Evolutionary conservation across 768 basidiomycete genomes (phyloP).

Genomic region (Termitomyces sp.): DNA sequence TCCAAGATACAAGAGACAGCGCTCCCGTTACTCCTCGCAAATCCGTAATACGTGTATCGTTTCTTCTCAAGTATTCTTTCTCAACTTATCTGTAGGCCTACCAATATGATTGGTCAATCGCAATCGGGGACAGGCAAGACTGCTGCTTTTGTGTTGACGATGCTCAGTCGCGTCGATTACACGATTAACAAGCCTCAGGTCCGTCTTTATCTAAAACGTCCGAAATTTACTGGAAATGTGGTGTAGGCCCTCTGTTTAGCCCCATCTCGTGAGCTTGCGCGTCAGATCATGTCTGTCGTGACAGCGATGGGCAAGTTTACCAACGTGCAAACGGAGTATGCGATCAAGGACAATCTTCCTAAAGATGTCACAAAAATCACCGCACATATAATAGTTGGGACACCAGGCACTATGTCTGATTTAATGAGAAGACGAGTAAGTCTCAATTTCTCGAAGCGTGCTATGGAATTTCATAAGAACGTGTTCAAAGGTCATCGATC

Average conservation of each 20-base stretch:
- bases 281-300: conserved; percentile 96
- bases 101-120: conserved; percentile 98
- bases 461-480: background rate
- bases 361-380: conserved; percentile 63
- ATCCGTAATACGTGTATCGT: conserved; percentile 58
- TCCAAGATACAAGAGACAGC: conserved; percentile 99
- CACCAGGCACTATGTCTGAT: conserved; percentile 92
- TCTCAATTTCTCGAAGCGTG: background rate
- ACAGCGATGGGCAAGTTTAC: conserved; percentile 95
- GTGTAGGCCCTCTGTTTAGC: conserved; percentile 92
- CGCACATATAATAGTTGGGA: conserved; percentile 92
- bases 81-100: conserved; percentile 56
- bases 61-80: background rate
- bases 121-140: conserved; percentile 99
- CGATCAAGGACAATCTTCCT: conserved; percentile 85
- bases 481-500: conserved; percentile 57
- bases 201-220: background rate
- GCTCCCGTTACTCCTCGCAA: conserved; percentile 81
- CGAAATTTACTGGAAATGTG: background rate
- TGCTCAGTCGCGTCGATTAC: conserved; percentile 93
- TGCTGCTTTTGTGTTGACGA: conserved; percentile 95
- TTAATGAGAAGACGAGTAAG: conserved; percentile 64
- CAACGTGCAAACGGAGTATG: conserved; percentile 88
- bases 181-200: conserved; percentile 82
- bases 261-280: conserved; percentile 93